Evolutionary conservation across 2,329 filamentous ascomycete genomes (phyloP).

Genomic region (Cercospora berteroae): DNA sequence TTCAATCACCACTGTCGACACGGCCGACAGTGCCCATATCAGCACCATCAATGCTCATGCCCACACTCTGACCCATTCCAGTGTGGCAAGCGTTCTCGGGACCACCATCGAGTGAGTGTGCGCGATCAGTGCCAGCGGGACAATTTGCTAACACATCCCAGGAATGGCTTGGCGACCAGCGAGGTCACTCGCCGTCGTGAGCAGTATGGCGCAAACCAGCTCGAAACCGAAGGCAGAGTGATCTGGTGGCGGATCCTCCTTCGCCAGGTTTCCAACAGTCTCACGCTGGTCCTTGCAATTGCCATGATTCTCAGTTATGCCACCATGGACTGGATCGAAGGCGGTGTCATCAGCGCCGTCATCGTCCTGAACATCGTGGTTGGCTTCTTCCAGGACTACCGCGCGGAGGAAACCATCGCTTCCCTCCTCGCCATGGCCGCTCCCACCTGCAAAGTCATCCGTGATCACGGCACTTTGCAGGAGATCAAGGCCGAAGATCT

Average conservation of each 20-base stretch:
- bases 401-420: constrained; percentile 60
- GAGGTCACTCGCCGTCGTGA: constrained; percentile 27
- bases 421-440: constrained; percentile 56
- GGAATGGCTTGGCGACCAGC: constrained; percentile 27
- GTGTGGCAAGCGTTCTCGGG: constrained; percentile 23
- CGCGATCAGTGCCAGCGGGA: neutral
- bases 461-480: constrained; percentile 52
- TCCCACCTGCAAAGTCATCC: constrained; percentile 56
- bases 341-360: constrained; percentile 58
- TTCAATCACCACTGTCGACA: constrained; percentile 20
- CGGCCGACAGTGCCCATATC: constrained; percentile 17
- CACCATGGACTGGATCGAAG: constrained; percentile 60
- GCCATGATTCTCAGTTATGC: constrained; percentile 59
- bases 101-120: constrained; percentile 25
- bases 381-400: constrained; percentile 60
- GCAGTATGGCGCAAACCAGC: constrained; percentile 33
- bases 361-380: constrained; percentile 59
- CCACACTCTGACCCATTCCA: constrained; percentile 22
- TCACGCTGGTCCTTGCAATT: constrained; percentile 50
- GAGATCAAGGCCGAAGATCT: constrained; percentile 57
- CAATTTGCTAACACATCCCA: constrained; percentile 11
- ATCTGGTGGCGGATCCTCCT: constrained; percentile 37
- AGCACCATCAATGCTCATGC: constrained; percentile 23
- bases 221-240: constrained; percentile 32
- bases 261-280: constrained; percentile 40